Evolutionary conservation across 306 rosid genomes (phyloP).

Genomic region (Cicer chorassanicum): DNA sequence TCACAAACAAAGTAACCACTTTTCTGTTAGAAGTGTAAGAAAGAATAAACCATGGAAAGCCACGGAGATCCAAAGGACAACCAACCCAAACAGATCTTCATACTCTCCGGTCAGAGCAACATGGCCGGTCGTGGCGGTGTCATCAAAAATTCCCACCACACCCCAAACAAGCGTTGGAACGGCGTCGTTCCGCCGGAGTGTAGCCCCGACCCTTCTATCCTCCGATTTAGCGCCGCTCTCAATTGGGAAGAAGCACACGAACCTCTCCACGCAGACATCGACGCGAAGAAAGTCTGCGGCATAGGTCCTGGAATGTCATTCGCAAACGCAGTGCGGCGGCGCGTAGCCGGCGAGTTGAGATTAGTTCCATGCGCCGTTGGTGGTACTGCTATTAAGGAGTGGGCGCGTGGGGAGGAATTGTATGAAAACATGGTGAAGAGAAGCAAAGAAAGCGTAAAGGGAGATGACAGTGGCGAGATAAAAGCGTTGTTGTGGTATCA

Average conservation of each 20-base stretch:
- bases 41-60: constrained; percentile 24
- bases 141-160: constrained; percentile 28
- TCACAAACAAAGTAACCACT: no score
- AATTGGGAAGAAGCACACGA: constrained; percentile 75
- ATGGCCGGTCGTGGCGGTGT: constrained; percentile 91
- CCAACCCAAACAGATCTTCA: constrained; percentile 62
- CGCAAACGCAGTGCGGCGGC: constrained; percentile 60
- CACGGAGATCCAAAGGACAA: not conserved
- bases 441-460: constrained; percentile 56
- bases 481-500: constrained; percentile 78
- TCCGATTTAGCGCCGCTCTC: constrained; percentile 63
- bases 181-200: constrained; percentile 70
- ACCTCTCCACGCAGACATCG: constrained; percentile 85
- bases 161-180: constrained; percentile 61
- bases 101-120: constrained; percentile 92
- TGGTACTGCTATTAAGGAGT: constrained; percentile 79
- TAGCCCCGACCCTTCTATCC: constrained; percentile 56
- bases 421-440: constrained; percentile 80
- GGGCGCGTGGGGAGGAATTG: constrained; percentile 86
- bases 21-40: no score
- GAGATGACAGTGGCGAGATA: constrained; percentile 51
- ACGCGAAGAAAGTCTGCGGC: constrained; percentile 62
- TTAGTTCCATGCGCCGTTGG: constrained; percentile 92
- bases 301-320: constrained; percentile 85
- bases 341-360: constrained; percentile 49